Evolutionary conservation across 83 land plant species (phyloP), one percentile per base, ranked within the genome.

Genomic region (Isoetes engelmannii): DNA sequence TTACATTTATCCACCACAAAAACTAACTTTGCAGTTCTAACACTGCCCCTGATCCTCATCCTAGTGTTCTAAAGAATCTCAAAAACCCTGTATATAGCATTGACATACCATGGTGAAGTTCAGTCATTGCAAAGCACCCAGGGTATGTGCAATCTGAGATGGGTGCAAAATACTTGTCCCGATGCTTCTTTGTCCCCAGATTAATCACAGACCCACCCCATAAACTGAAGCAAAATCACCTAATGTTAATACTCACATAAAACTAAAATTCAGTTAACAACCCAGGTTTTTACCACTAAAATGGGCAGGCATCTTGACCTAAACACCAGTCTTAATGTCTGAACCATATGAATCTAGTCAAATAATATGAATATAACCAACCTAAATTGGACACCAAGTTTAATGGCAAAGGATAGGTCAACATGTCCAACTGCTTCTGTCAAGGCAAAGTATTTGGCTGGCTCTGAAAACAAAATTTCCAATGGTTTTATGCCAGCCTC

Each of bases 61-160:
- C n/a, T n/a, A n/a, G n/a, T n/a, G n/a, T n/a, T n/a, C n/a, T n/a
- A n/a, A n/a, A n/a, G n/a, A n/a, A n/a, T n/a, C n/a, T n/a, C n/a
- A n/a, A n/a, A 50, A 50, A 50, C 53, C 8, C 15, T 58, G 12
- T n/a, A n/a, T n/a, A n/a, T n/a, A n/a, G n/a, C n/a, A n/a, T n/a
- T n/a, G n/a, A 62, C 81, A 72, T 72, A 93, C 96, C 96, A 75
- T 93, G 98, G 80, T 93, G 98, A 13, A 93, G 87, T 70, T 93
- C 98, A 43, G 98, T 93, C 98, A 93, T 93, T 13, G 98, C 98
- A 80, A 93, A 93, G 67, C 98, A 93, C 66, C 98, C 98, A 47
- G 84, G 80, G 75, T 90, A 90, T 5, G 83, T 89, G 70, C 89
- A 48, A 76, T 76, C 90, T 79, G 85, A 84, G 53, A 93, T 93